Evolutionary conservation across 768 basidiomycete species (phyloP), one percentile per base, ranked within the genome.

Genomic region (Lanmaoa pseudosensibilis): DNA sequence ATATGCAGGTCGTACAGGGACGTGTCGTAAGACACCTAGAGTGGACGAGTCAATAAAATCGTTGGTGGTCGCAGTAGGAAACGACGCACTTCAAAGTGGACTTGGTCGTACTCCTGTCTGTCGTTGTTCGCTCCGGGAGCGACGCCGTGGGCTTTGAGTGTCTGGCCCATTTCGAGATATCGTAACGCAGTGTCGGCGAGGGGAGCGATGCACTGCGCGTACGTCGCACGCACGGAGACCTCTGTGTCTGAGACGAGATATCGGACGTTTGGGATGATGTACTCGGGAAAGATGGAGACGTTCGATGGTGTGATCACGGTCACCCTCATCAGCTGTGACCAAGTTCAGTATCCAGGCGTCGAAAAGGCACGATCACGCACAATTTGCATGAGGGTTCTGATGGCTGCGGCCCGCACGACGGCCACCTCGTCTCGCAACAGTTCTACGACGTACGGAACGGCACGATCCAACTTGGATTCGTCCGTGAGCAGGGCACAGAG

Each of bases 101-200:
- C 85, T 56, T 86, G 83, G 54, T 92, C 92, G 56, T 86, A 85
- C 56, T 90, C 90, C 49, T 86, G 83, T 2, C 77, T 78, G 55
- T 90, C 86, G 9, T 58, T 60, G 27, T 65, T 71, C 7, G 57
- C 45, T 13, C 69, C 70, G 2, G 82, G 75, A 15, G 80, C 74
- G 8, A 88, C 69, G 0, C 91, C 91, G 57, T 93, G 88, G 0
- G 88, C 90, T 69, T 89, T 92, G 58, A 95, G 74, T 0, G 94
- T 90, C 67, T 97, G 93, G 0, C 87, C 89, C 86, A 98, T 94
- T 70, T 98, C 95, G 33, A 98, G 77, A 72, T 94, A 97, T 40
- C 87, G 80, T 53, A 90, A 80, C 2, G 93, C 92, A 0, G 89
- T 91, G 54, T 94, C 89, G 0, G 95, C 94, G 2, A 99, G 78